phyloP scores from a whole-genome alignment of 768 basidiomycete species.

The Boletus rex-veris region DNA sequence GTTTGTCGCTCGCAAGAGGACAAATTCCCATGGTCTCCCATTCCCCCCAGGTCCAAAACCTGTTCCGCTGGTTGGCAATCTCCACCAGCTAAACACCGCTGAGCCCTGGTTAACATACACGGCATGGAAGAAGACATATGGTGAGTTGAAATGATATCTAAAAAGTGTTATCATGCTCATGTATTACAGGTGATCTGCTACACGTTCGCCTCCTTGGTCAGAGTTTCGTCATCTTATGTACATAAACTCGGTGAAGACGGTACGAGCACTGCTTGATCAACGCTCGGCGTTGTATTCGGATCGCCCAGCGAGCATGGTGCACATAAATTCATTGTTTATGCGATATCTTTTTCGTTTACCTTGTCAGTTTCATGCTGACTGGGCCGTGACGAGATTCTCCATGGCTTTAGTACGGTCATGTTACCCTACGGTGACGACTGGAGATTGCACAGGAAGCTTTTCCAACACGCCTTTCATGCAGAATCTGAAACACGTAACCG shows the following conservation, averaged over 20 bases:
- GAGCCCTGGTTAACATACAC: constrained; percentile 36
- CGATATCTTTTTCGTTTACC: neutral
- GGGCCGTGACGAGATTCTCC: constrained; percentile 19
- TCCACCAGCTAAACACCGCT: constrained; percentile 23
- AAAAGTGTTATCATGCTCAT: neutral
- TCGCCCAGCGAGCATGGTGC: constrained; percentile 17
- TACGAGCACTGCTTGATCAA: constrained; percentile 25
- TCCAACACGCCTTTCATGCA: constrained; percentile 26
- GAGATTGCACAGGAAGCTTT: constrained; percentile 30
- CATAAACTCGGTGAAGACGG: constrained; percentile 29
- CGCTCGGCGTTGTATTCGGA: constrained; percentile 29
- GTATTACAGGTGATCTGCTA: constrained; percentile 17
- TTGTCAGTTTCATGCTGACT: neutral
- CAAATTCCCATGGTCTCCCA: constrained; percentile 9
- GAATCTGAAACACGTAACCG: constrained; percentile 20
- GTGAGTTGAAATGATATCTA: constrained; percentile 5
- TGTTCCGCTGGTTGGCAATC: constrained; percentile 29
- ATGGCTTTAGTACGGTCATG: constrained; percentile 26
- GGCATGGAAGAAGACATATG: constrained; percentile 33
- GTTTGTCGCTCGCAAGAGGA: neutral
- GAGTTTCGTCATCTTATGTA: constrained; percentile 22
- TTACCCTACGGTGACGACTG: constrained; percentile 30
- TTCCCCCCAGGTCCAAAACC: constrained; percentile 32
- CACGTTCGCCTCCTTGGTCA: constrained; percentile 24
- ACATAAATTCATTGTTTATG: constrained; percentile 16